Conservation (phyloP, 2,329 filamentous ascomycete genomes). For the Colletotrichum horii region DNA sequence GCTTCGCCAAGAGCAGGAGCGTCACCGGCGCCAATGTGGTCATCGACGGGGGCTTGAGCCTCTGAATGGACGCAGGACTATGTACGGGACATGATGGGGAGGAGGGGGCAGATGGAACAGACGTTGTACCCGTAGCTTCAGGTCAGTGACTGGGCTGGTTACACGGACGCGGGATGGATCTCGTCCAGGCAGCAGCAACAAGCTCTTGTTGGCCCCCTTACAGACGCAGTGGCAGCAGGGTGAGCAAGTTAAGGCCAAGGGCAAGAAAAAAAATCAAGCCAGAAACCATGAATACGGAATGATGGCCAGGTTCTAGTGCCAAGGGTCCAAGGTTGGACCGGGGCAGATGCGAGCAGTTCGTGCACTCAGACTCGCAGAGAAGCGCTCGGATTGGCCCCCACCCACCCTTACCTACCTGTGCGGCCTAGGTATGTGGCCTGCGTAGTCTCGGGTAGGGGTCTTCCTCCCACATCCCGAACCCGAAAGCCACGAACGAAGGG, state of each 20-base stretch:
- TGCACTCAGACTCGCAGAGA: not conserved
- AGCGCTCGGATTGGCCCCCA: not conserved
- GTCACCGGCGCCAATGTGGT: slow-evolving; percentile 59
- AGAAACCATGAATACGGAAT: not conserved
- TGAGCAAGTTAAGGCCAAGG: not conserved
- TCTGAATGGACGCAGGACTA: not conserved
- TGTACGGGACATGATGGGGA: not conserved
- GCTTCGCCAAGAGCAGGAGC: slow-evolving; percentile 51
- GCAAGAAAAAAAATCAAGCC: not conserved
- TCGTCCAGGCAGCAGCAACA: not conserved
- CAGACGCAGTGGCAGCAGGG: not conserved
- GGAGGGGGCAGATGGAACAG: not conserved
- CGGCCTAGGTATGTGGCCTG: not conserved
- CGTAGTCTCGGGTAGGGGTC: not conserved
- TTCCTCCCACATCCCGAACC: slow-evolving; percentile 10
- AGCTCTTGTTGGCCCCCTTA: not conserved
- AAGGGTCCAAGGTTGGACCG: not conserved
- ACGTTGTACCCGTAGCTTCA: not conserved
- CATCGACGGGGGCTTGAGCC: slow-evolving; percentile 42
- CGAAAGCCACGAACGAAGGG: not conserved
- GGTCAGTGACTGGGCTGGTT: not conserved
- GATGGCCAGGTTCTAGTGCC: not conserved
- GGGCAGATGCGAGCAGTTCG: not conserved
- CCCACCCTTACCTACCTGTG: not conserved
- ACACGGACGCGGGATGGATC: not conserved